Evolutionary conservation across 805 yeast genomes (phyloP), one percentile per base, ranked within the genome.

Genomic region (Kodamaea kakaduensis): DNA sequence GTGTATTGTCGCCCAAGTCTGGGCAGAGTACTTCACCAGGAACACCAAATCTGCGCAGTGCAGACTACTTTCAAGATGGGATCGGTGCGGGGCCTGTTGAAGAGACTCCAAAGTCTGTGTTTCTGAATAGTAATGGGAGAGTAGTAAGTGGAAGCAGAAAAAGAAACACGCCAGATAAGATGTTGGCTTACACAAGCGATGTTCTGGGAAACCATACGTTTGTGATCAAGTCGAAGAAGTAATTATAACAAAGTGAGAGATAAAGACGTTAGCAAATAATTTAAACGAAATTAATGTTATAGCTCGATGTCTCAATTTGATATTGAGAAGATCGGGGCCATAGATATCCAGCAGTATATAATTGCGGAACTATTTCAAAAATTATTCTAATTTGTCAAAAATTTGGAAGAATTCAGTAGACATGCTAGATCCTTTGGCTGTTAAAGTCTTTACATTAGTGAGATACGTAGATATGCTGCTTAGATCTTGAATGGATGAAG

Each of bases 1-100:
- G 84, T 1, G 49, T 75, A 19, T 51, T 72, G 32, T 71, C 84
- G 0, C 81, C 84, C 1, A 70, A 67, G 42, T 51, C 51, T 43
- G 56, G 51, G 4, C 43, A 42, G 21, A 41, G 36, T 30, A 38
- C 49, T 4, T 38, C 44, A 5, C 45, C 51, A 19, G 43, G 41
- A 5, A 47, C 52, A 1, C 53, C 52, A 10, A 36, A 27, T 17
- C 38, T 43, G 23, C 36, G 31, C 18, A 32, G 29, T 34, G 42
- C 38, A 19, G 52, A 48, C 25, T 51, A 47, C 27, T 47, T 47
- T 28, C 40, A 40, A 18, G 53, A 52, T 9, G 34, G 32, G 21
- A 17, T 25, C 12, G 27, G 13, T 9, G 17, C 19, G 7, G 38
- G 16, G 40, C 34, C 14, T 30, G 22, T 26, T 36, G 35, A 30